phyloP scores from a whole-genome alignment of 495 filamentous ascomycete species.

The Cetradonia linearis region DNA sequence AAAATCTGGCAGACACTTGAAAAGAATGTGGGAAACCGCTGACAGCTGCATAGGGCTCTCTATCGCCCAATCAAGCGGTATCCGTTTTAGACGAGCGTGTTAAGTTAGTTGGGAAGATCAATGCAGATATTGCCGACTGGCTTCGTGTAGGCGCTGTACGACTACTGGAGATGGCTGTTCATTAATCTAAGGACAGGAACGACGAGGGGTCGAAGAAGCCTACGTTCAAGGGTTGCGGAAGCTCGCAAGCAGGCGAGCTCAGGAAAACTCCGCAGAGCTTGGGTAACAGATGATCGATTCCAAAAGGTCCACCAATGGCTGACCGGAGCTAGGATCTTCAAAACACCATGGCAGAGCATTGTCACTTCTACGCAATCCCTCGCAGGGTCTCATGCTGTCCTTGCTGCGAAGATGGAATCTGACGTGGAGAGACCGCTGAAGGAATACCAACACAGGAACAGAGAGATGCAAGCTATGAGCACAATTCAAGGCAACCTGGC shows the following conservation, averaged over 20 bases:
- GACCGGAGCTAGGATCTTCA: conserved; percentile 59
- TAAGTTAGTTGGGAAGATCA: conserved; percentile 74
- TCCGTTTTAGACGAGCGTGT: conserved; percentile 77
- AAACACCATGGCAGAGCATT: conserved; percentile 86
- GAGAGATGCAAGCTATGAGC: conserved; percentile 75
- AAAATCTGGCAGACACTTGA: neutral
- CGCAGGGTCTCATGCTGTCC: conserved; percentile 72
- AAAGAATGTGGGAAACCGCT: conserved; percentile 13
- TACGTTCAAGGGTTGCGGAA: conserved; percentile 81
- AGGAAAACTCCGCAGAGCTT: conserved; percentile 65
- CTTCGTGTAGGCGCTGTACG: conserved; percentile 58
- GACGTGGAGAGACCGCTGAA: conserved; percentile 84
- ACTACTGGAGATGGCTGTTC: neutral
- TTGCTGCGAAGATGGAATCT: conserved; percentile 76
- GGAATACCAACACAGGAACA: conserved; percentile 57
- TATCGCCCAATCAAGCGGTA: conserved; percentile 80
- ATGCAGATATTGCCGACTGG: conserved; percentile 92
- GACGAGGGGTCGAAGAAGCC: conserved; percentile 80
- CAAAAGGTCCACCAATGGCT: conserved; percentile 19
- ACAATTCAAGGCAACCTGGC: conserved; percentile 73
- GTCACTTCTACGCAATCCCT: conserved; percentile 66
- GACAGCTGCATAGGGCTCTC: conserved; percentile 49
- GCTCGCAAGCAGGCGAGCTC: conserved; percentile 56
- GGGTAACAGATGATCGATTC: conserved; percentile 49
- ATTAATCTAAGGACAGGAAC: conserved; percentile 52